phyloP scores from a whole-genome alignment of 495 filamentous ascomycete species.

The Polyplosphaeria fusca region DNA sequence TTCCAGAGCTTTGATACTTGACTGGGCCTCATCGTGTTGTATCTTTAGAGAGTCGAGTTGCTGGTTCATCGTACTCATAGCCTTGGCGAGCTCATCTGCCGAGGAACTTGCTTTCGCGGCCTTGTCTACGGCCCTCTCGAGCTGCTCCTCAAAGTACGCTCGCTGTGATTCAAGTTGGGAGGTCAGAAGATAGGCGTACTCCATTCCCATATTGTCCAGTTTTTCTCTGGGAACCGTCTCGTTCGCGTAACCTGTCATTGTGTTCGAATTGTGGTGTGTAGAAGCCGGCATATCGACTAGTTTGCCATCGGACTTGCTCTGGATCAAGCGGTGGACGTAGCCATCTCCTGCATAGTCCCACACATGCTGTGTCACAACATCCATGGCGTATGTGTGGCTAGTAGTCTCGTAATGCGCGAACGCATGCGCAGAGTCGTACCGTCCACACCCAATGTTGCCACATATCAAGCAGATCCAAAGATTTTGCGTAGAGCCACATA shows the following conservation, averaged over 20 bases:
- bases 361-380: conserved; percentile 86
- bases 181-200: conserved; percentile 91
- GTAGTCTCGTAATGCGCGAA: conserved; percentile 91
- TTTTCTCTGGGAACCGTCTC: conserved; percentile 88
- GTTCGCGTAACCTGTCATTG: conserved; percentile 42
- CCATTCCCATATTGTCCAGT: conserved; percentile 83
- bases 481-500: conserved; percentile 73
- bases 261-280: conserved; percentile 17
- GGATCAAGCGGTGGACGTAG: conserved; percentile 93
- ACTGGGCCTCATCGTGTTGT: conserved; percentile 52
- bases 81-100: conserved; percentile 58
- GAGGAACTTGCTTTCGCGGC: conserved; percentile 67
- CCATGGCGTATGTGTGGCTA: conserved; percentile 85
- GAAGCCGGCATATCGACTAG: conserved; percentile 73
- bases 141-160: conserved; percentile 88
- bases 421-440: conserved; percentile 91
- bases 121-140: conserved; percentile 89
- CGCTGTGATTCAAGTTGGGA: conserved; percentile 89
- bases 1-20: conserved; percentile 64
- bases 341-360: conserved; percentile 96
- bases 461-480: conserved; percentile 91
- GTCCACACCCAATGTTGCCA: conserved; percentile 86
- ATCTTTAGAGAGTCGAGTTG: conserved; percentile 54
- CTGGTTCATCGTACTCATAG: conserved; percentile 51
- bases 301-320: conserved; percentile 86